Conservation (phyloP, 257 asterid genomes). For the Ligustrum vulgare region DNA sequence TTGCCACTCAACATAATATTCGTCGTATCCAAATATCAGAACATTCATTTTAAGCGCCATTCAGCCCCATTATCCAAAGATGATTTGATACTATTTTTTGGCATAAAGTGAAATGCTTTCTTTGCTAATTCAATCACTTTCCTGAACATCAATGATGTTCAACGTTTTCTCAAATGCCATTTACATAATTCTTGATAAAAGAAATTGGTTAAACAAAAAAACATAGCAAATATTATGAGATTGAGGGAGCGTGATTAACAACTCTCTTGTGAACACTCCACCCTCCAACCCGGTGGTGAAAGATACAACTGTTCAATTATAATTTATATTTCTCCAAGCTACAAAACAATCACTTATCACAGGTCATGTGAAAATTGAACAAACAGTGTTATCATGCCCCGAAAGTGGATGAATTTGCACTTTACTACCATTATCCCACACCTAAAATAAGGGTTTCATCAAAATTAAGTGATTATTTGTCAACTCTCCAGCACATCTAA, state of each 20-base stretch:
- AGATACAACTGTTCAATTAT: background rate
- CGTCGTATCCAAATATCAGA: background rate
- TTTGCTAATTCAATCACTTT: background rate
- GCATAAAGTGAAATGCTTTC: background rate
- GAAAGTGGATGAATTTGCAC: conserved; percentile 79
- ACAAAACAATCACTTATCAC: conserved; percentile 48
- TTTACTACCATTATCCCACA: no score
- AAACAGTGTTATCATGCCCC: conserved; percentile 96
- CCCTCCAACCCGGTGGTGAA: background rate
- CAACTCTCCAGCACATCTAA: no score
- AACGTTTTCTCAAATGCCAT: background rate
- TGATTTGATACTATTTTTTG: background rate
- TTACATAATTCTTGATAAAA: background rate
- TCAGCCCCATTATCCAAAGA: no score
- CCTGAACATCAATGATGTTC: background rate
- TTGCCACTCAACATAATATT: background rate
- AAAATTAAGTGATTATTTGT: no score
- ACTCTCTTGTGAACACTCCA: background rate
- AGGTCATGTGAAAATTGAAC: conserved; percentile 92
- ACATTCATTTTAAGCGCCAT: background rate
- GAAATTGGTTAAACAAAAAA: background rate
- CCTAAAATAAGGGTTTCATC: no score
- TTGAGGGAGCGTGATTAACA: background rate
- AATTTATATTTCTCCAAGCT: background rate
- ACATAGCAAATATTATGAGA: background rate